These are phyloP conservation scores for Pseudogymnoascus sp. DNA, from an alignment of 2,329 filamentous ascomycete species.

Conservation along the genomic window DNA sequence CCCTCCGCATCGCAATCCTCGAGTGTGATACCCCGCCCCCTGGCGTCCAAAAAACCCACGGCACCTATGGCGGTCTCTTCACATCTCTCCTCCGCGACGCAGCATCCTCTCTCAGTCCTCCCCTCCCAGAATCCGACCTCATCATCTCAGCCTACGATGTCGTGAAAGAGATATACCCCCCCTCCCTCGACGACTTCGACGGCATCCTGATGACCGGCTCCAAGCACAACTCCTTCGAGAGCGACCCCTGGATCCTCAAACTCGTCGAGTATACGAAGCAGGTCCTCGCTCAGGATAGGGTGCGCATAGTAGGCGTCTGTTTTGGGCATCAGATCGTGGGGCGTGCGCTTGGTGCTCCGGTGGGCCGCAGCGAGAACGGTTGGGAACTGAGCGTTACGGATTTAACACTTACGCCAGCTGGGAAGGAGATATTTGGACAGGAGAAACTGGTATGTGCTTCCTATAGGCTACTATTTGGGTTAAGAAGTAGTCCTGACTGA, in stretches of 20 bases:
- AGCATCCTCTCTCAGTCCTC: background rate
- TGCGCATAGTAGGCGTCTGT: conserved; percentile 71
- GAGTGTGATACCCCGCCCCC: conserved; percentile 75
- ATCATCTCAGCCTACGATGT: conserved; percentile 62
- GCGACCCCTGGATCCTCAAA: conserved; percentile 65
- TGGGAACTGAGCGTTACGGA: conserved; percentile 77
- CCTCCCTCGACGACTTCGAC: conserved; percentile 65
- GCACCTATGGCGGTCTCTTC: conserved; percentile 66
- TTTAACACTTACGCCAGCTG: conserved; percentile 57
- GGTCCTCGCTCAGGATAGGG: conserved; percentile 50
- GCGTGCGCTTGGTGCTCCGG: conserved; percentile 58
- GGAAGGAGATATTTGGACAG: conserved; percentile 61
- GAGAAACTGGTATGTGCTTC: conserved; percentile 43
- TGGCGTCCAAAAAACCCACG: conserved; percentile 53
- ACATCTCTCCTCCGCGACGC: conserved; percentile 47
- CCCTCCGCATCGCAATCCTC: conserved; percentile 59
- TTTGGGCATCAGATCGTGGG: conserved; percentile 84
- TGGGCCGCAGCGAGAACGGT: conserved; percentile 56
- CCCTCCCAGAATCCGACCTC: conserved; percentile 31
- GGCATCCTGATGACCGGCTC: conserved; percentile 73
- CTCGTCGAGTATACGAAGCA: conserved; percentile 59
- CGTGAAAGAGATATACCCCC: conserved; percentile 60
- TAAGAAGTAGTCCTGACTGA: background rate
- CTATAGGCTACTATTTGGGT: background rate
- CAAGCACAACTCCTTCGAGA: conserved; percentile 65